A percentile compares a stretch with the other conserved stretches of the same genome.
Evolutionary conservation across 2,329 filamentous ascomycete species (phyloP).

Genomic region (Leptographium lundbergii): DNA sequence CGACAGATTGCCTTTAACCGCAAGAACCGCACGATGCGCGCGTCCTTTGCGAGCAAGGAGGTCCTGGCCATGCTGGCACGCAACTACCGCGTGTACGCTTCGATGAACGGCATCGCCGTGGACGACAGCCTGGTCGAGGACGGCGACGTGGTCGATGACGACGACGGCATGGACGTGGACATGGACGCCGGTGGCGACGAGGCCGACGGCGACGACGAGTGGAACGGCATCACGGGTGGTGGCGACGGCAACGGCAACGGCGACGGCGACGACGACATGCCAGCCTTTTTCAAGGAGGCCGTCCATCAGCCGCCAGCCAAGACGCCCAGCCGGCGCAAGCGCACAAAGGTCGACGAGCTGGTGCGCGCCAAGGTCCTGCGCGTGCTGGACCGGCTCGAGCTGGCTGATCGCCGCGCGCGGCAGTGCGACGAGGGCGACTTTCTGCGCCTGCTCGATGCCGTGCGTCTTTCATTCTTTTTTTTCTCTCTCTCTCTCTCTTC

Average conservation of each 20-base stretch:
- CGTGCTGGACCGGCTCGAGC: constrained; percentile 68
- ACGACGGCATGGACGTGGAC: constrained; percentile 29
- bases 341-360: constrained; percentile 66
- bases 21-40: constrained; percentile 82
- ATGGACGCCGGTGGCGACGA: constrained; percentile 32
- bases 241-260: constrained; percentile 47
- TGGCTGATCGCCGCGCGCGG: constrained; percentile 69
- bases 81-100: constrained; percentile 86
- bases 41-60: constrained; percentile 64
- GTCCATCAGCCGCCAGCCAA: constrained; percentile 32
- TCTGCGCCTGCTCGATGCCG: constrained; percentile 58
- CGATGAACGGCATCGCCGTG: constrained; percentile 67
- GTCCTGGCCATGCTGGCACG: constrained; percentile 72
- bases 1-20: constrained; percentile 61
- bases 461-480: constrained; percentile 8
- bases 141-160: constrained; percentile 32
- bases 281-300: constrained; percentile 69
- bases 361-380: constrained; percentile 79
- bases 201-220: constrained; percentile 34
- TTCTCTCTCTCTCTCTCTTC: background rate
- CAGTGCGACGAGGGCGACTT: constrained; percentile 93
- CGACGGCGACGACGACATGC: constrained; percentile 57
- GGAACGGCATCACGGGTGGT: constrained; percentile 39
- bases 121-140: constrained; percentile 51
- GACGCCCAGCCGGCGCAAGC: constrained; percentile 59